These are phyloP conservation scores for Globisporangium viniferum DNA, from an alignment of 352 stramenopile species.

Conservation along the genomic window DNA sequence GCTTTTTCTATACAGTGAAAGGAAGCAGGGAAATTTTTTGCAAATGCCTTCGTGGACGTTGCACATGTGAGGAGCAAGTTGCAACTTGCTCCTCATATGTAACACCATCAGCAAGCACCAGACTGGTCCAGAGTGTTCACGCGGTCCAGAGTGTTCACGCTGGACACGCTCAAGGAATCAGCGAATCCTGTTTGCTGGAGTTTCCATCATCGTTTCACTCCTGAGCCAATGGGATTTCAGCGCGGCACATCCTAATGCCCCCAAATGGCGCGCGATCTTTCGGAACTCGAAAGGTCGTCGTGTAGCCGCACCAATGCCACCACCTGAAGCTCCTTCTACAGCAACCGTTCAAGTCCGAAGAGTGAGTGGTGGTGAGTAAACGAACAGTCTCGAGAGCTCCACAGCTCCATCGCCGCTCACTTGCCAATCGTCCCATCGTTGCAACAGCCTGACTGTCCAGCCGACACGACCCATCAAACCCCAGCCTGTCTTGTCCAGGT, in stretches of 20 bases:
- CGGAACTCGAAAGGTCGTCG: conserved; percentile 5
- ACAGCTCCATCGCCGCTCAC: not conserved
- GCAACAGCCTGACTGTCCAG: not conserved
- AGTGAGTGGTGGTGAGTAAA: conserved; percentile 4
- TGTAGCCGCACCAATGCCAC: not conserved
- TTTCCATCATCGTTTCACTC: not conserved
- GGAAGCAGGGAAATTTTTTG: not conserved
- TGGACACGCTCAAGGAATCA: too few relatives aligned
- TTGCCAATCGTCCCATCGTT: conserved; percentile 8
- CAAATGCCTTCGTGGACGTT: not conserved
- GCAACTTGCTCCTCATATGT: not conserved
- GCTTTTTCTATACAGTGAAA: not conserved
- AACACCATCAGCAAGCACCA: not conserved
- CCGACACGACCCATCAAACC: not conserved
- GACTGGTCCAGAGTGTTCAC: too few relatives aligned
- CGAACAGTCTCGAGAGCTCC: not conserved
- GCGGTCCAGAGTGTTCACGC: too few relatives aligned
- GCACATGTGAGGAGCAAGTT: not conserved
- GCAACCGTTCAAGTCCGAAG: conserved; percentile 1
- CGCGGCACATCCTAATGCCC: not conserved
- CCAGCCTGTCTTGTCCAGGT: not conserved
- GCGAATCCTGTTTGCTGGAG: too few relatives aligned
- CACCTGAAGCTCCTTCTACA: not conserved
- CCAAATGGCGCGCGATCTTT: conserved; percentile 7
- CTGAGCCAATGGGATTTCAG: not conserved